Evolutionary conservation across 202 grass and related monocot species (phyloP).

Genomic region (Brachypodium distachyon): DNA sequence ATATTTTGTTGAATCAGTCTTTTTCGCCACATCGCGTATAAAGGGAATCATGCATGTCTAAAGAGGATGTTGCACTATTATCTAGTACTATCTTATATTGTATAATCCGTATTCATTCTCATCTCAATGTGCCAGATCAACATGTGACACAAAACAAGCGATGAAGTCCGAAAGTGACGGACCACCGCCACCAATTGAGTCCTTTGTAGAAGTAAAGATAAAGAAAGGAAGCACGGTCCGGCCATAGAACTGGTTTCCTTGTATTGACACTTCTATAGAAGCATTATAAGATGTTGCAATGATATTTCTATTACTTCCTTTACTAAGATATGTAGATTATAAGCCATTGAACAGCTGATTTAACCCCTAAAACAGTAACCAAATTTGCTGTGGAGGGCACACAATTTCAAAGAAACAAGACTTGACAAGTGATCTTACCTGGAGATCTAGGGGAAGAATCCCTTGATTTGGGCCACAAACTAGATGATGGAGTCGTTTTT

Average conservation of each 20-base stretch:
- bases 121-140: too few species aligned
- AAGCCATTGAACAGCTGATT: neutral
- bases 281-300: neutral
- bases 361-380: neutral
- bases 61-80: too few species aligned
- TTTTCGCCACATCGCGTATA: neutral
- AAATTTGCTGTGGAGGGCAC: neutral
- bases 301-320: neutral
- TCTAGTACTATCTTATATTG: too few species aligned
- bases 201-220: too few species aligned
- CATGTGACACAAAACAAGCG: too few species aligned
- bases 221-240: too few species aligned
- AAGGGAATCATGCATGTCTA: too few species aligned
- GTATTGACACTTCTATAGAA: neutral
- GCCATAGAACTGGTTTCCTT: neutral
- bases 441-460: conserved; percentile 55
- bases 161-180: too few species aligned
- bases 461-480: conserved; percentile 52
- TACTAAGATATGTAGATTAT: neutral
- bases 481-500: conserved; percentile 34
- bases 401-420: neutral
- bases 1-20: neutral
- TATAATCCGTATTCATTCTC: too few species aligned
- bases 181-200: too few species aligned
- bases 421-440: conserved; percentile 29